Evolutionary conservation across 371 early-diverging fungal genomes (phyloP), one percentile per base, ranked within the genome.

Genomic region (Syncephalis plumigaleata): DNA sequence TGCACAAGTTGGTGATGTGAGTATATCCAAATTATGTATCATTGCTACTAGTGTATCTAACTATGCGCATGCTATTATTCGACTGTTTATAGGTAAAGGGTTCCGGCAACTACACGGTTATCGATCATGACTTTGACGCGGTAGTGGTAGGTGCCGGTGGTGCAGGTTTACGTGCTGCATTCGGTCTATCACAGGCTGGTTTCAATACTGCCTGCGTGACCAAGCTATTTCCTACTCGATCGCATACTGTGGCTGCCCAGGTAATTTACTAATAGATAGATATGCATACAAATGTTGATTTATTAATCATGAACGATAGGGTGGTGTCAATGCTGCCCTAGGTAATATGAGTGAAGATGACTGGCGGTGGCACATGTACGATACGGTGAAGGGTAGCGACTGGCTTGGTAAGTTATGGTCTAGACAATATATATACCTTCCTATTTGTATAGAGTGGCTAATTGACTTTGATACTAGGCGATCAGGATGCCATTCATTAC

Each of bases 321-420:
- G 98, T 57, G 98, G 98, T 60, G 88, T 97, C 67, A 95, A 96
- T 65, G 98, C 98, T 55, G 98, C 96, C 45, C 79, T 97, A 36
- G 96, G 95, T 42, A 97, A 97, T 70, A 95, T 97, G 96, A 79
- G 86, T 50, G 88, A 92, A 67, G 96, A 97, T 63, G 98, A 97
- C 70, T 95, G 97, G 97, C 78, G 96, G 66, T 97, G 97, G 97
- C 97, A 94, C 64, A 91, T 92, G 94, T 96, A 94, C 64, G 97
- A 96, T 58, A 96, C 97, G 20, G 94, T 96, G 52, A 96, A 96
- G 72, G 97, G 97, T 44, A 81, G 84, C 49, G 97, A 95, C 65
- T 96, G 97, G 97, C 80, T 96, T 44, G 84, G 75, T 68, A 37
- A 9, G 57, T 52, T 25, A 40, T 9, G 11, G n/a, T 25, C 9